Conservation (phyloP, 2,329 filamentous ascomycete genomes). For the Pseudogymnoascus sp. region DNA sequence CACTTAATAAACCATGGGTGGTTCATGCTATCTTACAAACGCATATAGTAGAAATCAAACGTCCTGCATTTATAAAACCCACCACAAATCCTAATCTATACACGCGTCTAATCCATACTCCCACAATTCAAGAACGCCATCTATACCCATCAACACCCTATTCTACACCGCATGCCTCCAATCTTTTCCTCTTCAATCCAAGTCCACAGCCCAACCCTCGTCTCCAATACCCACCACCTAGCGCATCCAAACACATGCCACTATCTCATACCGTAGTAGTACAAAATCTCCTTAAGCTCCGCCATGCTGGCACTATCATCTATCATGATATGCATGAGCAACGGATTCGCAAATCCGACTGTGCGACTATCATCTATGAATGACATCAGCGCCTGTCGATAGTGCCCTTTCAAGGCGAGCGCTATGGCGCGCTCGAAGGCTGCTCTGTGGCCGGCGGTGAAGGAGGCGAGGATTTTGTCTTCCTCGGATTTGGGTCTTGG, state of each 20-base stretch:
- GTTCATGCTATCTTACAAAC: neutral
- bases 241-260: too few species aligned
- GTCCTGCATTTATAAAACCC: neutral
- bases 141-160: neutral
- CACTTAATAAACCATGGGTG: too few species aligned
- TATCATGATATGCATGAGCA: neutral
- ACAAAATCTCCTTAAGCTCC: too few species aligned
- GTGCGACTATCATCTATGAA: neutral
- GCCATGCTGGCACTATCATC: too few species aligned
- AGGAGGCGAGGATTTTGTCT: neutral
- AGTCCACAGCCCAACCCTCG: too few species aligned
- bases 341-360: neutral
- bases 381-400: neutral
- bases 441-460: neutral
- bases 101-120: neutral
- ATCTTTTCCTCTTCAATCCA: too few species aligned
- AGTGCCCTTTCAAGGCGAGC: neutral
- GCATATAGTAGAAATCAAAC: neutral
- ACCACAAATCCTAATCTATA: neutral
- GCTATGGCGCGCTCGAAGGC: neutral
- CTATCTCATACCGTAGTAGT: too few species aligned
- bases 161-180: too few species aligned
- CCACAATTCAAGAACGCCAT: neutral
- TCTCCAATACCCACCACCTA: too few species aligned
- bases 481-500: neutral